A percentile compares a stretch with the other conserved stretches of the same genome.
Conservation (phyloP, 2,329 filamentous ascomycete species). For the Ophiocordyceps camponoti-floridani region DNA sequence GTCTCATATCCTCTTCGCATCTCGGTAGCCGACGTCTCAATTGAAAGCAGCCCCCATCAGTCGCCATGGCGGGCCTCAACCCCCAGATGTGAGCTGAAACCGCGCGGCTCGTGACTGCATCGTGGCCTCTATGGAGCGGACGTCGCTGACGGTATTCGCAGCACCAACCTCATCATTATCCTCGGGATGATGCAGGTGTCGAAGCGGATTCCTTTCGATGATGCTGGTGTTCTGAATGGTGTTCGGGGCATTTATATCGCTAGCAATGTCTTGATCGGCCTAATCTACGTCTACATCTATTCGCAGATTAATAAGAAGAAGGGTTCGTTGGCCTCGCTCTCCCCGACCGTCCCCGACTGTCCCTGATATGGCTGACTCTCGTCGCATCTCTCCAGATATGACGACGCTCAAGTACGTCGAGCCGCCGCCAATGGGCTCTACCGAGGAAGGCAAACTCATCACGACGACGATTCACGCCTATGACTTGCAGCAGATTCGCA, state of each 20-base stretch:
- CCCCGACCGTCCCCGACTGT: too few species aligned
- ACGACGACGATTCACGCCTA: conserved; percentile 95
- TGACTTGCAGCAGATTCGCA: conserved; percentile 71
- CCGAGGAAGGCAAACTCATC: conserved; percentile 88
- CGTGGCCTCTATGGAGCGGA: not conserved
- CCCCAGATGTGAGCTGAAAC: conserved; percentile 41
- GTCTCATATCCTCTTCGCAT: not conserved
- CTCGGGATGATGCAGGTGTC: conserved; percentile 96
- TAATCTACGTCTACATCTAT: conserved; percentile 74
- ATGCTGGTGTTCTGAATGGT: conserved; percentile 43
- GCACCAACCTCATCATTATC: conserved; percentile 87
- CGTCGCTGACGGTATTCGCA: conserved; percentile 18
- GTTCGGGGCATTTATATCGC: conserved; percentile 35
- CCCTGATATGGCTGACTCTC: conserved; percentile 1
- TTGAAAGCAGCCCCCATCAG: too few species aligned
- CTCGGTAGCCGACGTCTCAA: not conserved
- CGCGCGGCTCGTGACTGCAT: not conserved
- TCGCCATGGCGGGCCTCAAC: conserved; percentile 37
- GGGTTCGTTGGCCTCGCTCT: conserved; percentile 37
- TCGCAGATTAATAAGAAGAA: conserved; percentile 87
- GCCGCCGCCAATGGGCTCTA: conserved; percentile 78
- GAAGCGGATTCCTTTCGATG: conserved; percentile 88
- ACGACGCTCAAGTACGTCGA: conserved; percentile 98
- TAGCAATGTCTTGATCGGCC: conserved; percentile 66
- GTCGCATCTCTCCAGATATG: conserved; percentile 45